Evolutionary conservation across 2,329 filamentous ascomycete genomes (phyloP), one percentile per base, ranked within the genome.

Genomic region (Aciculosporium take): DNA sequence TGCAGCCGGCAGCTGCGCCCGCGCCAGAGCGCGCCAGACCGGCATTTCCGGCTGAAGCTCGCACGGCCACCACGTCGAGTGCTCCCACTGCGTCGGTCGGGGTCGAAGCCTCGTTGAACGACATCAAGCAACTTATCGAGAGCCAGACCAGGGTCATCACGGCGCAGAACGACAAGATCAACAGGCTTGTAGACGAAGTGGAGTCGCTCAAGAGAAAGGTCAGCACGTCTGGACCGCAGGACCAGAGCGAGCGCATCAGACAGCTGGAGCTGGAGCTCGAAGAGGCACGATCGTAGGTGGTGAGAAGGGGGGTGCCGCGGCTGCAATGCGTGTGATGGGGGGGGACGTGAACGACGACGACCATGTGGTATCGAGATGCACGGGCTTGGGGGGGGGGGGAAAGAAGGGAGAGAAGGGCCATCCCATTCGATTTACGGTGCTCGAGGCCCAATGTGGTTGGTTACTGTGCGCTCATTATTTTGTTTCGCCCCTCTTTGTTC

Each of bases 131-230:
- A 42, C 65, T 91, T 51, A 68, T 95, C 27, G 76, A 84, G 58
- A 72, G 74, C 48, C 87, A 94, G 63, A 84, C 75, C 42, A 76
- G 75, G 65, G 76, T 86, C 49, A 84, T 94, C 55, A 76, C 69
- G 46, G 69, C 74, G n/a, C 83, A 94, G 63, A 82, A 74, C 38
- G 72, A 83, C 55, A 80, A 87, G 59, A 86, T 93, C 51, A 70
- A 70, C 38, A 67, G 70, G 23, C 64, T 94, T 37, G 74, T 82
- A 3, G 62, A 67, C 24, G 84, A 93, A 60, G 79, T 94, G 12
- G 85, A 91, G 56, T 72, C 74, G 13, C 69, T 95, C 51, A 94
- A 93, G 73, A 76, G 76, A 61, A 82, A 78, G 59, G 70, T 88
- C 45, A 74, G 73, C 29, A 51, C 45, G 24, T 24, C 58, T 1